Evolutionary conservation across 768 basidiomycete genomes (phyloP), one percentile per base, ranked within the genome.

Genomic region (Phanerochaete carnosa): DNA sequence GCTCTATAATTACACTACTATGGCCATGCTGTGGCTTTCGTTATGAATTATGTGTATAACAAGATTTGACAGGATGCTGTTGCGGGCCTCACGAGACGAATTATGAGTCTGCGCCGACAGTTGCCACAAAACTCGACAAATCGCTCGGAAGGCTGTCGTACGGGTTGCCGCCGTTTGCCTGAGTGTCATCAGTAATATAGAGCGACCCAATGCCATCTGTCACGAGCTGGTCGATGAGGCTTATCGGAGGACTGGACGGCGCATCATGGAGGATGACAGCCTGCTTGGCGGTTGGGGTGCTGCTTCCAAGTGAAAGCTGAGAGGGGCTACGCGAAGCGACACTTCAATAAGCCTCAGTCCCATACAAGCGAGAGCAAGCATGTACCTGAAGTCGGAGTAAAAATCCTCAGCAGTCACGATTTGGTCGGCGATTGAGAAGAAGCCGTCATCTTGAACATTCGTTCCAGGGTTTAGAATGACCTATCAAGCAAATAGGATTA

Each of bases 191-290:
- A 1, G 73, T 76, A 46, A 75, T 68, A 62, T 72, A 76, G 47
- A 71, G 65, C 19, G 70, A 71, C 19, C 61, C 68, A 15, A 75
- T 59, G 2, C 63, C 64, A 23, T 69, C 62, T 16, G 65, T 59
- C 1, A 68, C 56, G 2, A 75, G 59, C 25, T 63, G 57, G 28
- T 65, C 52, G 30, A 75, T 67, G 15, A 73, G 64, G 19, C 43
- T 59, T 2, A 66, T 57, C 0, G 70, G 69, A 4, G 68, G 60
- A 15, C 60, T 67, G 19, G 66, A 64, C 6, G 75, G 76, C 19
- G 66, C 72, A 25, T 70, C 70, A 32, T 74, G 72, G 19, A 77
- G 61, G 23, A 75, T 64, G 16, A 74, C 70, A 16, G 69, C 66
- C 56, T 77, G 74, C 56, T 77, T 66, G 15, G 62, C 57, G 5